phyloP scores from a whole-genome alignment of 495 filamentous ascomycete genomes.

The Letharia columbiana region DNA sequence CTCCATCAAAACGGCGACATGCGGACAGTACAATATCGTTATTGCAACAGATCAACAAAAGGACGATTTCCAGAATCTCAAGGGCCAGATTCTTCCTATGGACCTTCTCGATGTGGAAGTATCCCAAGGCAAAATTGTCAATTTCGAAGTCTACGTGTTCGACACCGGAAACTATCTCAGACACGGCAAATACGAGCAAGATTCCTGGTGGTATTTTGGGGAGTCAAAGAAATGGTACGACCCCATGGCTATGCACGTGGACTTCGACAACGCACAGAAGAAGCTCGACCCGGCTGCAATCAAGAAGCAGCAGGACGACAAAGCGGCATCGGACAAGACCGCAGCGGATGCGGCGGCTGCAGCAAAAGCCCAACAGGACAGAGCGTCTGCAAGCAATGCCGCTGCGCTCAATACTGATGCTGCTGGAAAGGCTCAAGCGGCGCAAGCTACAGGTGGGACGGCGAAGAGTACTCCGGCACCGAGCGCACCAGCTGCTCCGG shows the following conservation, averaged over 20 bases:
- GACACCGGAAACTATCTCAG: conserved; percentile 18
- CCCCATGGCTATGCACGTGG: conserved; percentile 19
- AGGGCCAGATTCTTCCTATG: conserved; percentile 18
- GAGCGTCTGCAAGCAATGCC: background rate
- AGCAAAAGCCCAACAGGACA: conserved; percentile 6
- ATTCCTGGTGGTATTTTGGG: conserved; percentile 20
- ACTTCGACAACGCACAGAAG: conserved; percentile 16
- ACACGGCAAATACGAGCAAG: conserved; percentile 20
- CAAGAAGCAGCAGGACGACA: conserved; percentile 12
- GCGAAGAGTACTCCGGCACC: background rate
- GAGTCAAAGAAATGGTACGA: conserved; percentile 15
- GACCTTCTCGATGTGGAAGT: conserved; percentile 18
- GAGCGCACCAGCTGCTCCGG: conserved; percentile 2
- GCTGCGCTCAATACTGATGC: conserved; percentile 5
- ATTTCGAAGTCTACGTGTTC: conserved; percentile 22
- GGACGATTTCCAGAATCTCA: conserved; percentile 20
- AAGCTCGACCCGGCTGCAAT: conserved; percentile 14
- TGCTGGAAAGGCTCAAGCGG: background rate
- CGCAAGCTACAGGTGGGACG: background rate
- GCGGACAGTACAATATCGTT: conserved; percentile 19
- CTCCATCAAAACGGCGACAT: conserved; percentile 16
- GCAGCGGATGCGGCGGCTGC: conserved; percentile 15
- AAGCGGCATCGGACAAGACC: background rate
- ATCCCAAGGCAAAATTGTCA: conserved; percentile 14
- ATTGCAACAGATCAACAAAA: conserved; percentile 16